These are phyloP conservation scores for Yamadazyma sp. DNA, from an alignment of 1,139 yeast genomes.

Conservation along the genomic window DNA sequence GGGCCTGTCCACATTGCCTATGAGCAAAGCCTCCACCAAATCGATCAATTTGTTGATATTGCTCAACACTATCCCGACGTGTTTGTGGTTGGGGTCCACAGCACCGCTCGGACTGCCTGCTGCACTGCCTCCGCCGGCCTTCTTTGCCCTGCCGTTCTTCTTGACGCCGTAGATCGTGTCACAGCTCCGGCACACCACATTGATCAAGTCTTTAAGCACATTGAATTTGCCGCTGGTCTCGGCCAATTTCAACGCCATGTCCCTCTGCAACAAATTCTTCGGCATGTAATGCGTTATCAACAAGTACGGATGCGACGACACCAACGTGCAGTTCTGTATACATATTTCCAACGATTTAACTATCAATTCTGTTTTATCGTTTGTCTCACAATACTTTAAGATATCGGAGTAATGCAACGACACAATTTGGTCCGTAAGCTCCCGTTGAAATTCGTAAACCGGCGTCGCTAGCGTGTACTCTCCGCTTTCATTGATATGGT, in stretches of 20 bases:
- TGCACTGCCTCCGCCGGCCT: background rate
- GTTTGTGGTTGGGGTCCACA: conserved; percentile 1
- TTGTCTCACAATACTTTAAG: conserved; percentile 78
- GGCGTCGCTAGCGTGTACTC: conserved; percentile 85
- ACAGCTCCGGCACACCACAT: conserved; percentile 27
- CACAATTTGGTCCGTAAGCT: conserved; percentile 88
- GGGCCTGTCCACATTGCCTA: conserved; percentile 64
- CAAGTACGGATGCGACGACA: conserved; percentile 86
- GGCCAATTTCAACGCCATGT: conserved; percentile 70
- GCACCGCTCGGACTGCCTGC: background rate
- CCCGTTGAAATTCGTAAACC: conserved; percentile 84
- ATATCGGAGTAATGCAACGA: conserved; percentile 90
- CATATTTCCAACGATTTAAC: conserved; percentile 70
- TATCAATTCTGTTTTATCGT: conserved; percentile 55
- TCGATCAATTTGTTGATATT: conserved; percentile 54
- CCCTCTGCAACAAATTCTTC: conserved; percentile 72
- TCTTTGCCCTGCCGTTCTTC: background rate
- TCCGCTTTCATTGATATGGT: conserved; percentile 46
- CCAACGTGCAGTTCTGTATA: conserved; percentile 71
- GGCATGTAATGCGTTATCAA: conserved; percentile 86
- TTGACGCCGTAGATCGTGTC: conserved; percentile 2
- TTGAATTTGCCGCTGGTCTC: conserved; percentile 87
- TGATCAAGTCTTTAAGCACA: conserved; percentile 60
- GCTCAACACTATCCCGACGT: conserved; percentile 39
- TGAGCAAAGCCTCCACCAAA: conserved; percentile 70